These are phyloP conservation scores for Antitrichia curtipendula DNA, from an alignment of 225 moss, liverwort and hornwort genomes.

Conservation along the genomic window DNA sequence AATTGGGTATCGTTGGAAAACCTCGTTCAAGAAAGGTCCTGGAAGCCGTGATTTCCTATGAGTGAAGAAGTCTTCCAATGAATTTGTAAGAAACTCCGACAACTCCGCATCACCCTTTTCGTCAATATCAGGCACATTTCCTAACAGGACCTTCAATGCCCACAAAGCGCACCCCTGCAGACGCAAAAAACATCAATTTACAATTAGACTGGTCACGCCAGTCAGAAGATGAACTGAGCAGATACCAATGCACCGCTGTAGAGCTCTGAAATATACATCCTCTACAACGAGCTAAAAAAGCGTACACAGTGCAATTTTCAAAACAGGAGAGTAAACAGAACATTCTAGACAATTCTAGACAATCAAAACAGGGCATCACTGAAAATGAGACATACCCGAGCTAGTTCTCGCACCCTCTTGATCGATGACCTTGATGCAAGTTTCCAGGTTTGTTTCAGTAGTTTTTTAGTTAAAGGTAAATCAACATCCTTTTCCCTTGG, in stretches of 20 bases:
- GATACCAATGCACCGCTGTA: background rate
- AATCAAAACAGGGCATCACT: background rate
- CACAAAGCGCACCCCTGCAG: constrained; percentile 51
- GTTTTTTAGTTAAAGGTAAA: constrained; percentile 21
- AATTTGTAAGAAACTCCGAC: constrained; percentile 24
- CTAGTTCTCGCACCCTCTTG: constrained; percentile 50
- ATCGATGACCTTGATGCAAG: constrained; percentile 71
- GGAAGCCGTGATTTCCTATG: constrained; percentile 48
- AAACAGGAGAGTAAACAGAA: background rate
- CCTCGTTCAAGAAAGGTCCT: constrained; percentile 33
- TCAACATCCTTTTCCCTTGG: constrained; percentile 57
- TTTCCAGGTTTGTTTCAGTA: constrained; percentile 51
- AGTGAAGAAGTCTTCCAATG: constrained; percentile 48
- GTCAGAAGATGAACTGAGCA: background rate
- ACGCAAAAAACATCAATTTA: background rate
- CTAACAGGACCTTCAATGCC: constrained; percentile 73
- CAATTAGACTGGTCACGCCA: background rate
- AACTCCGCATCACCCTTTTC: constrained; percentile 42
- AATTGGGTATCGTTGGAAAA: constrained; percentile 23
- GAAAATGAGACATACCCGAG: constrained; percentile 26
- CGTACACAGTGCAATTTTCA: background rate
- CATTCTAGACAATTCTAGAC: background rate
- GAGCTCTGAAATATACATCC: background rate
- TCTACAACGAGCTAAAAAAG: background rate
- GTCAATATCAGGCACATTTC: constrained; percentile 22